phyloP scores from a whole-genome alignment of 129 eudicot genomes.

The Lactuca saligna region DNA sequence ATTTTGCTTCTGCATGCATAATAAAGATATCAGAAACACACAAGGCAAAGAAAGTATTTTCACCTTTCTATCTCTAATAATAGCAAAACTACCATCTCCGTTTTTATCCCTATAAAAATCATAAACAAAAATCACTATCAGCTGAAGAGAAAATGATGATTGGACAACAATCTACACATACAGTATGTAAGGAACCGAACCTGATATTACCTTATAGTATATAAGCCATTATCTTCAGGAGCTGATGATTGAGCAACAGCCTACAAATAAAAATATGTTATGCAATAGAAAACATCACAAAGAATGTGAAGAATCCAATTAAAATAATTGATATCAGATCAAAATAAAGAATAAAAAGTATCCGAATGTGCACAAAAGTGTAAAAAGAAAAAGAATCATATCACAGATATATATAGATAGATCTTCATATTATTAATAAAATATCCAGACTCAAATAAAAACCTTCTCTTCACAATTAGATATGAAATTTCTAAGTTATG shows the following conservation, averaged over 20 bases:
- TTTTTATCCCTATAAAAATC: constrained; percentile 47
- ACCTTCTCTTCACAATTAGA: not conserved
- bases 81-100: constrained; percentile 41
- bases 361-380: not conserved
- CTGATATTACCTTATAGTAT: constrained; percentile 40
- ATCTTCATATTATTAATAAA: not conserved
- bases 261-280: constrained; percentile 24
- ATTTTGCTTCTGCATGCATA: not conserved
- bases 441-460: not conserved
- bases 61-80: constrained; percentile 63
- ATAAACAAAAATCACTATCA: constrained; percentile 14
- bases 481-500: too few relatives aligned
- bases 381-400: not conserved
- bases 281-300: constrained; percentile 10
- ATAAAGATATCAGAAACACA: not conserved
- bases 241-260: constrained; percentile 36
- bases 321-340: constrained; percentile 5
- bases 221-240: constrained; percentile 41
- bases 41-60: not conserved
- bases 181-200: not conserved
- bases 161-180: constrained; percentile 15
- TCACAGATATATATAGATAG: not conserved
- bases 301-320: constrained; percentile 7
- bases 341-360: not conserved
- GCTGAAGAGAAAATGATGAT: constrained; percentile 1